Conservation (phyloP, 2,329 filamentous ascomycete genomes). For the Colletotrichum sidae region DNA sequence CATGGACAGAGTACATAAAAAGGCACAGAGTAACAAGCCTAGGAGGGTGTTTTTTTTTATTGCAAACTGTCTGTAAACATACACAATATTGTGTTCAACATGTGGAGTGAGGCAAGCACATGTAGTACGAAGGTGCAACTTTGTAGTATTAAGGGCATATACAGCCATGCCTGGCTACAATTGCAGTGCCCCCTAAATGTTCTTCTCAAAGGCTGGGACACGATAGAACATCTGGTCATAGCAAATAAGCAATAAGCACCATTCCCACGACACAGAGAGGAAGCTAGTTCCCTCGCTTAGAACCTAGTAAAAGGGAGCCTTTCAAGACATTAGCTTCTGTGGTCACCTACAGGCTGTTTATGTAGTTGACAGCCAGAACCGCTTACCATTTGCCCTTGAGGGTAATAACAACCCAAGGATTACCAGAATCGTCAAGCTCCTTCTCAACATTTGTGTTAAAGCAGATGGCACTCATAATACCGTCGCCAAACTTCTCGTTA, state of each 20-base stretch:
- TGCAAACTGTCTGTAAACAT: too few species aligned
- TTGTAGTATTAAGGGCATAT: too few species aligned
- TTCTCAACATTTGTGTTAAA: constrained; percentile 94
- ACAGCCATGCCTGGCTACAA: too few species aligned
- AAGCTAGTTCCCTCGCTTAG: constrained; percentile 36
- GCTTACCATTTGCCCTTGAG: constrained; percentile 82
- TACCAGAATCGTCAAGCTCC: constrained; percentile 86
- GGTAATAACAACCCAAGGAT: constrained; percentile 87
- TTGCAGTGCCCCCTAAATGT: too few species aligned
- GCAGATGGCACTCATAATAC: constrained; percentile 96
- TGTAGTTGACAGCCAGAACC: neutral
- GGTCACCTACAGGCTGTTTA: neutral
- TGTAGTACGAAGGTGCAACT: too few species aligned
- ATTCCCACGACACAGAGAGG: neutral
- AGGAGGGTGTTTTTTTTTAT: too few species aligned
- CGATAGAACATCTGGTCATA: neutral
- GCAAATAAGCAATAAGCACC: neutral
- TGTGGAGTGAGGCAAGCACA: too few species aligned
- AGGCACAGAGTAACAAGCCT: too few species aligned
- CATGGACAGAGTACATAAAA: too few species aligned
- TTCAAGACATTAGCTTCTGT: constrained; percentile 1
- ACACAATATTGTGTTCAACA: too few species aligned
- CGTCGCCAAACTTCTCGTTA: constrained; percentile 95
- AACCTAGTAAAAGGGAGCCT: constrained; percentile 53
- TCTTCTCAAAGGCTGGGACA: neutral